Base-by-base conservation (phyloP, 2,329 filamentous ascomycete genomes). In the Cyanodermella asteris region DNA sequence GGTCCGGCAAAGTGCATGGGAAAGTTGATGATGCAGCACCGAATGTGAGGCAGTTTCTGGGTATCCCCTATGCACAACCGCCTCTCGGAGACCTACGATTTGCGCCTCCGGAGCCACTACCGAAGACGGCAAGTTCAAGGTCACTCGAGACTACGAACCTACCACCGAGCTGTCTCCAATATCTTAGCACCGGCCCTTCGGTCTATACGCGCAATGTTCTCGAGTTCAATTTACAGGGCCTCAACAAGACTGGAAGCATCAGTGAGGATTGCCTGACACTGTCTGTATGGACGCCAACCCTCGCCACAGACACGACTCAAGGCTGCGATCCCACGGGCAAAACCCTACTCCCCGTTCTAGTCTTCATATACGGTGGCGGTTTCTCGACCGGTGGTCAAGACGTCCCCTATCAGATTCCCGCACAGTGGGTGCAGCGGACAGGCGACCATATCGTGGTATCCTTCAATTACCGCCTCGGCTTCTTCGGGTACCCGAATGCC, bases 401-500 rank as follows among this genome's bases (percentile, higher is more conserved):
- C 16, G 45, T 53, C 1, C 46, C 50, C 6, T 52, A 47, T 23
- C 47, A 53, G 29, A 42, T 51, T 12, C 50, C 50, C 4, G 33
- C 42, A 7, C 38, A 45, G 29, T 50, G 51, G 45, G 48, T 53
- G 4, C 37, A 46, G 22, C 38, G 50, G 14, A 44, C 45, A 12
- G 44, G 51, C 31, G 38, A 42, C 8, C 45, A 49, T 30, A 47
- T 56, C 27, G 50, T 53, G 6, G 49, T 55, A 10, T 43, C 49
- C 1, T 35, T 42, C 13, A 43, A 44, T 11, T 44, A 42, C 17
- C 29, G 42, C 6, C 25, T 40, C 10, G 41, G 40, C 28, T 33
- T 43, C 13, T 41, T 42, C 18, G 37, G 36, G 5, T 27, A 20
- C 25, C 13, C 27, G 13, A n/a, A 17, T 16, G 5, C 32, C 37